Evolutionary conservation across 371 early-diverging fungal species (phyloP).

Genomic region (Parasitella parasitica): DNA sequence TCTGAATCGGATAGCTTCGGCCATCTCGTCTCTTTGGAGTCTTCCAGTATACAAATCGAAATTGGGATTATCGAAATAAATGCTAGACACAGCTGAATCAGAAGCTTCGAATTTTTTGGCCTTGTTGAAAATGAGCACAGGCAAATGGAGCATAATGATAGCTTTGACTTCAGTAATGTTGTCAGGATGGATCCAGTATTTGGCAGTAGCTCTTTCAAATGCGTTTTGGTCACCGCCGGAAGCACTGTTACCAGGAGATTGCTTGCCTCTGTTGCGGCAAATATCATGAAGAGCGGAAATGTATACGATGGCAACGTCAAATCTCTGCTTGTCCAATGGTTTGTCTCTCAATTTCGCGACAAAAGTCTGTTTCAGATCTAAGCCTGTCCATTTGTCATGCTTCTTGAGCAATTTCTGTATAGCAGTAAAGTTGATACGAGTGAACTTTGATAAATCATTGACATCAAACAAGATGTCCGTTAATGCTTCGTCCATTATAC

Average conservation of each 20-base stretch:
- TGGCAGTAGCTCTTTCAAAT: constrained; percentile 31
- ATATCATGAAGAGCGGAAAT: constrained; percentile 32
- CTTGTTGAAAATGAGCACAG: constrained; percentile 82
- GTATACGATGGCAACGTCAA: constrained; percentile 26
- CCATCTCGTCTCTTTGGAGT: constrained; percentile 85
- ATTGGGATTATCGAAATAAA: constrained; percentile 26
- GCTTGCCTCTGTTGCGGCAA: constrained; percentile 20
- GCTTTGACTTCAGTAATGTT: constrained; percentile 94
- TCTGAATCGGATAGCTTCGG: constrained; percentile 86
- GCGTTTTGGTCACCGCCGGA: constrained; percentile 29
- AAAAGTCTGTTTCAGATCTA: constrained; percentile 18
- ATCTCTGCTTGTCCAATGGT: constrained; percentile 29
- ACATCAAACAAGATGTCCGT: constrained; percentile 61
- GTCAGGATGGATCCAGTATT: constrained; percentile 97
- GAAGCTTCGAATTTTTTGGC: constrained; percentile 22
- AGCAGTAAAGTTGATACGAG: constrained; percentile 90
- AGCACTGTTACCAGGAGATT: constrained; percentile 24
- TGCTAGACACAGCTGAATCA: constrained; percentile 27
- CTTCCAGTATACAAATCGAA: constrained; percentile 56
- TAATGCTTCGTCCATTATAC: constrained; percentile 31
- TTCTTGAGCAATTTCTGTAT: constrained; percentile 95
- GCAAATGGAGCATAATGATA: constrained; percentile 88
- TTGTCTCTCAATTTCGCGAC: constrained; percentile 20
- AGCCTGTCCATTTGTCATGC: constrained; percentile 67
- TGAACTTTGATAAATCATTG: constrained; percentile 85